These are phyloP conservation scores for Parasarocladium wereldwijsianum DNA, from an alignment of 2,329 filamentous ascomycete species.

Conservation along the genomic window DNA sequence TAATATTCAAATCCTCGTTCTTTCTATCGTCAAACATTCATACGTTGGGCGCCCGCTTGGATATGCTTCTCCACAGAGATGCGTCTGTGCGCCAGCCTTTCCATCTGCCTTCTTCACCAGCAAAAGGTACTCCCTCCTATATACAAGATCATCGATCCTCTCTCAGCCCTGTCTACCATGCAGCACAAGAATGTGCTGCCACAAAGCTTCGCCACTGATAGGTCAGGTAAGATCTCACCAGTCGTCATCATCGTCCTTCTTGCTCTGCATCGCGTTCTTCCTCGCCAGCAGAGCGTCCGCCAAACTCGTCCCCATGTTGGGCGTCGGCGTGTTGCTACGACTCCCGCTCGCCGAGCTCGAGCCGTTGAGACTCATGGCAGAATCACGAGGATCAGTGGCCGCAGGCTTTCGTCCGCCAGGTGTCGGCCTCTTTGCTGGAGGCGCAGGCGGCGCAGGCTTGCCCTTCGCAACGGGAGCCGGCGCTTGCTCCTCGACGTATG, in stretches of 20 bases:
- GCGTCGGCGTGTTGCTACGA: conserved; percentile 56
- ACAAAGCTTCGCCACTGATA: too few species aligned
- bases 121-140: too few species aligned
- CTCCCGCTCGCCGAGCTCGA: conserved; percentile 43
- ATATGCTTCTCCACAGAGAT: too few species aligned
- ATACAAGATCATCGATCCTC: too few species aligned
- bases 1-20: too few species aligned
- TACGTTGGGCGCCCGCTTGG: too few species aligned
- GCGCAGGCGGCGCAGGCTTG: conserved; percentile 62
- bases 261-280: conserved; percentile 61
- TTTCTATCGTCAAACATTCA: too few species aligned
- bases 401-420: conserved; percentile 59
- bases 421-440: conserved; percentile 67
- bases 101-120: too few species aligned
- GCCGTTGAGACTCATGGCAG: conserved; percentile 46
- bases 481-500: conserved; percentile 79
- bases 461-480: conserved; percentile 42
- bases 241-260: conserved; percentile 54
- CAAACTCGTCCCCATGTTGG: conserved; percentile 57
- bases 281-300: conserved; percentile 66
- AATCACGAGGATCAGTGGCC: conserved; percentile 57
- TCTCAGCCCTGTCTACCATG: too few species aligned
- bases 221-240: too few species aligned
- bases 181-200: too few species aligned
- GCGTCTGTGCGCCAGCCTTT: too few species aligned